A percentile compares a stretch with the other conserved stretches of the same genome.
These are phyloP conservation scores for Lentithecium fluviatile DNA, from an alignment of 495 filamentous ascomycete genomes.

Conservation along the genomic window DNA sequence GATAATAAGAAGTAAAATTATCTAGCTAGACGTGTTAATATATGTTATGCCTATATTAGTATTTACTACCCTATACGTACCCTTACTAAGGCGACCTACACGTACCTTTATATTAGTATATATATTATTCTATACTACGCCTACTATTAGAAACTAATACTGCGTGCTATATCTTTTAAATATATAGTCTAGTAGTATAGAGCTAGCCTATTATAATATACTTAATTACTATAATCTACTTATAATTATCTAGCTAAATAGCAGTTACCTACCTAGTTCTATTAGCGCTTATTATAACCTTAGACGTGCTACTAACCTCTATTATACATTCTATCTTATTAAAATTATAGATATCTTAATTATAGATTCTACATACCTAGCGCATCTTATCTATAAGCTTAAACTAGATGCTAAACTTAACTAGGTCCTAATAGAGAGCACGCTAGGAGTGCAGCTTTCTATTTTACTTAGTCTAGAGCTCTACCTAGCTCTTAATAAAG, in stretches of 20 bases:
- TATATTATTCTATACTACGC: no score
- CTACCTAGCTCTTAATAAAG: constrained; percentile 19
- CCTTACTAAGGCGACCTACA: no score
- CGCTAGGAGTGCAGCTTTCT: constrained; percentile 18
- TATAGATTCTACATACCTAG: no score
- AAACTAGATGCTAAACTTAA: constrained; percentile 20
- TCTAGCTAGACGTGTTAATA: constrained; percentile 5
- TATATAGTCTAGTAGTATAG: no score
- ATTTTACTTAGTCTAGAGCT: constrained; percentile 21
- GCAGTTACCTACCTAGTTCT: not conserved
- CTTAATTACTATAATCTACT: not conserved
- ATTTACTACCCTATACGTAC: no score
- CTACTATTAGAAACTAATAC: no score
- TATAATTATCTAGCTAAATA: constrained; percentile 3
- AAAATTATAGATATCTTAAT: no score
- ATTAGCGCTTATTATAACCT: constrained; percentile 34
- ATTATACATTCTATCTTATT: constrained; percentile 16
- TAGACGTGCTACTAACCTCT: constrained; percentile 29
- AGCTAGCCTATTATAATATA: no score
- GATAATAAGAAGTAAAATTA: not conserved
- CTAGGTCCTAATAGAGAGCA: constrained; percentile 6
- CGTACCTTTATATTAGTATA: no score
- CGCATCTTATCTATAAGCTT: constrained; percentile 1
- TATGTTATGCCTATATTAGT: not conserved
- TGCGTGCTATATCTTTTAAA: no score